phyloP scores from a whole-genome alignment of 257 asterid genomes.

The Misopates orontium region DNA sequence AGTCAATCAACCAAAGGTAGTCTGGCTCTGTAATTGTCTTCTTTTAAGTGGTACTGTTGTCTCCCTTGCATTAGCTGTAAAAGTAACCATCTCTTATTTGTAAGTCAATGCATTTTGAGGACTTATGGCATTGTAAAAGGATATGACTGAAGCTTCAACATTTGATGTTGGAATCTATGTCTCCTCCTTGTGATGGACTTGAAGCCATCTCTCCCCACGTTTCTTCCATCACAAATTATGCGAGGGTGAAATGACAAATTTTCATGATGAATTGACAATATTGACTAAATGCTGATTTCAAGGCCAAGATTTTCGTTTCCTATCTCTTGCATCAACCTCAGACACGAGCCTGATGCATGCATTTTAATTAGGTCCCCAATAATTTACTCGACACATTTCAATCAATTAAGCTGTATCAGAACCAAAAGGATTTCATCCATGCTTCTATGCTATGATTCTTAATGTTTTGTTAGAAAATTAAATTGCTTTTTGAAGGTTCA shows the following conservation, averaged over 20 bases:
- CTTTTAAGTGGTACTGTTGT: slow-evolving; percentile 15
- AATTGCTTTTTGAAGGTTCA: slow-evolving; percentile 46
- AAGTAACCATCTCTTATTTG: slow-evolving; percentile 5
- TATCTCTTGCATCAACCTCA: neutral
- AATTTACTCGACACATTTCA: neutral
- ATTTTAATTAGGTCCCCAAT: neutral
- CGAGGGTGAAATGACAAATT: no score
- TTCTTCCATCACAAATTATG: no score
- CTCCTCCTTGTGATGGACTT: no score
- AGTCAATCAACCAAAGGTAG: slow-evolving; percentile 84
- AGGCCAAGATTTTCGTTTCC: neutral
- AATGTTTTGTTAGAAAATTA: neutral
- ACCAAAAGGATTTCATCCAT: neutral
- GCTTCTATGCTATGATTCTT: slow-evolving; percentile 11
- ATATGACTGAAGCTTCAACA: neutral
- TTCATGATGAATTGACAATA: neutral
- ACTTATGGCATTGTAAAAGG: neutral
- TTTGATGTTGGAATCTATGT: no score
- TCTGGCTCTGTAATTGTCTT: slow-evolving; percentile 25
- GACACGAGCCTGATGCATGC: neutral
- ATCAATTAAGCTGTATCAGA: neutral
- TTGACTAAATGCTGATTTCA: neutral
- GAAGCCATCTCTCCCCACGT: no score
- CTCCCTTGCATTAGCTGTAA: slow-evolving; percentile 10
- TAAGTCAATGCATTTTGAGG: slow-evolving; percentile 6